Evolutionary conservation across 108 stramenopile genomes (phyloP), one percentile per base, ranked within the genome.

Genomic region (Parmales sp.): DNA sequence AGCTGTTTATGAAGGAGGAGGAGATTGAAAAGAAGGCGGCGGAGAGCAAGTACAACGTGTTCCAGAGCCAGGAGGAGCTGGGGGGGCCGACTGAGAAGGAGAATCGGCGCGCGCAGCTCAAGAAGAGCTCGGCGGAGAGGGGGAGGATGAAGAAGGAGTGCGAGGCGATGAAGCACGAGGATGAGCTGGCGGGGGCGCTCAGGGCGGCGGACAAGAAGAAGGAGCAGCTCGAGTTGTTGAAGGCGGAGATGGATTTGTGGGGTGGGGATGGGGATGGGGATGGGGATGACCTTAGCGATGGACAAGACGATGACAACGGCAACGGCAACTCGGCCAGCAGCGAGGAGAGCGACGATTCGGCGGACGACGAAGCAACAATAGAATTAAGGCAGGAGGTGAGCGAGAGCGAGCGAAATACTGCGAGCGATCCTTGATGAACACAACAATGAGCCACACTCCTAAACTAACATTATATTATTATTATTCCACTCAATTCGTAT

Each of bases 1-100:
- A 74, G n/a, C 39, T 51, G 1, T 71, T 69, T 63, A 67, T 77
- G 41, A 74, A 75, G 51, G 70, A 65, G 63, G 70, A 70, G 72
- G 69, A 76, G 69, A 38, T 76, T n/a, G 28, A 34, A 37, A 63
- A 39, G 65, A 31, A 71, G 26, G 66, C 37, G 66, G 64, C 66
- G 39, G 65, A 51, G 41, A 20, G 45, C 23, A 68, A 74, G 26
- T 48, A 26, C 49, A 20, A 31, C 43, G 39, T 39, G 64, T 67
- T 73, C 72, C 20, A 65, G 5, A 37, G 31, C 28, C 69, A 69
- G 38, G 74, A 74, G 36, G 25, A 31, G 67, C 23, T 2, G 0
- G 31, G 5, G 25, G 67, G 37, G 4, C 37, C 67, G 16, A 54
- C 23, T 28, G 31, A 11, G 31, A 65, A 65, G 64, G 64, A 65